Base-by-base conservation (phyloP, 352 stramenopile genomes). In the Chloridella minuta region DNA sequence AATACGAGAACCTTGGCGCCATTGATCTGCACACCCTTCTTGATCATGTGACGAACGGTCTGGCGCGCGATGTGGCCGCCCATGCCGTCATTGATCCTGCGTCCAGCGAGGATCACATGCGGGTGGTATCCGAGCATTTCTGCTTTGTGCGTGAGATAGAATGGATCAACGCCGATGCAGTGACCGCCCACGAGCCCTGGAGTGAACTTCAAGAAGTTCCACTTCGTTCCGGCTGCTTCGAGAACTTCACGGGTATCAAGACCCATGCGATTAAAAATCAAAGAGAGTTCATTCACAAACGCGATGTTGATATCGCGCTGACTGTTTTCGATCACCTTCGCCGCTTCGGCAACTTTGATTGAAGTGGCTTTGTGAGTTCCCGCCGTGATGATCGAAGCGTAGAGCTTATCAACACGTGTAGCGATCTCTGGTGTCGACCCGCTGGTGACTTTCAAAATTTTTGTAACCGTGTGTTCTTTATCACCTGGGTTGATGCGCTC, bases 281-380 rank as follows among this genome's bases (percentile, higher is more conserved):
- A 85, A 21, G 85, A 40, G 28, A 86, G 21, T 23, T 86, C 85
- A 25, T 86, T 86, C 23, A 86, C 80, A 27, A 86, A 86, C 0
- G 85, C 85, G 21, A 86, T 86, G 22, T 86, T 86, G 85, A 86
- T 86, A 86, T 86, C 85, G 80, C 85, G 85, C 24, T 86, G 85
- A 4, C 28, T 85, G 28, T 86, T 86, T 23, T 86, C 85, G 25
- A 86, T 86, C 24, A 86, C 85, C 86, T 80, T 87, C 0, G 86
- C 86, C 27, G 86, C 86, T 28, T 87, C 86, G 4, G 86, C 86
- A 21, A 87, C 86, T 18, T 21, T 27, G 2, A 87, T 87, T 2
- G 86, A 87, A 2, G 23, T 28, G 1, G 86, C 86, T 2, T 80
- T 49, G 49, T 85, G 28, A 2, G 85, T 80, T 0, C 86, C 86